phyloP scores from a whole-genome alignment of 148 eudicot genomes.

The Rhododendron griersonianum region DNA sequence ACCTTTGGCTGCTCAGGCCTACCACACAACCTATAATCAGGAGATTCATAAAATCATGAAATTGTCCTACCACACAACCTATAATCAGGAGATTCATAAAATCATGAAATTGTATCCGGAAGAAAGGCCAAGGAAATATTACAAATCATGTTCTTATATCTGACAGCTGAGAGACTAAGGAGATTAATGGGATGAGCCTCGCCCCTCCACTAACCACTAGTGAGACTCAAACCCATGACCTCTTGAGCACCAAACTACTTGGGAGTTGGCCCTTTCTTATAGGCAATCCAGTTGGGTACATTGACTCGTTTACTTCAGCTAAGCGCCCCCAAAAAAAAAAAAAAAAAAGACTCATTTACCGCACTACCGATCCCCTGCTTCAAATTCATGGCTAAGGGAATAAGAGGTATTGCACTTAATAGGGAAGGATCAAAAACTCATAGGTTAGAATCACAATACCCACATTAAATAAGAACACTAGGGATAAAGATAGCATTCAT shows the following conservation, averaged over 20 bases:
- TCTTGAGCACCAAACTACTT: not conserved
- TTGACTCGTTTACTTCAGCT: not conserved
- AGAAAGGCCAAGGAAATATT: not conserved
- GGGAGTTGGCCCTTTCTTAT: not conserved
- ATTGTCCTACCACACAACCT: not conserved
- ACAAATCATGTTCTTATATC: not conserved
- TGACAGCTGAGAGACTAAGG: not conserved
- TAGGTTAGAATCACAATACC: not conserved
- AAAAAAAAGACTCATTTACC: not conserved
- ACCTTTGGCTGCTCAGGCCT: not conserved
- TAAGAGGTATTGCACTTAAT: no score
- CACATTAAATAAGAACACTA: not conserved
- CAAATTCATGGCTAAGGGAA: no score
- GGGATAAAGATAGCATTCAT: not conserved
- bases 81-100: not conserved
- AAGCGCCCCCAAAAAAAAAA: not conserved
- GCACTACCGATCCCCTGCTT: not conserved
- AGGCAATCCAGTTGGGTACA: not conserved
- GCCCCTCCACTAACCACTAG: not conserved
- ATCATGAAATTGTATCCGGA: not conserved
- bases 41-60: not conserved
- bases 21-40: not conserved
- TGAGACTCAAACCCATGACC: not conserved
- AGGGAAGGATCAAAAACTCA: no score
- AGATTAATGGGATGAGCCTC: not conserved